phyloP scores from a whole-genome alignment of 2,329 filamentous ascomycete species.

The Arthrobotrys entomopaga region DNA sequence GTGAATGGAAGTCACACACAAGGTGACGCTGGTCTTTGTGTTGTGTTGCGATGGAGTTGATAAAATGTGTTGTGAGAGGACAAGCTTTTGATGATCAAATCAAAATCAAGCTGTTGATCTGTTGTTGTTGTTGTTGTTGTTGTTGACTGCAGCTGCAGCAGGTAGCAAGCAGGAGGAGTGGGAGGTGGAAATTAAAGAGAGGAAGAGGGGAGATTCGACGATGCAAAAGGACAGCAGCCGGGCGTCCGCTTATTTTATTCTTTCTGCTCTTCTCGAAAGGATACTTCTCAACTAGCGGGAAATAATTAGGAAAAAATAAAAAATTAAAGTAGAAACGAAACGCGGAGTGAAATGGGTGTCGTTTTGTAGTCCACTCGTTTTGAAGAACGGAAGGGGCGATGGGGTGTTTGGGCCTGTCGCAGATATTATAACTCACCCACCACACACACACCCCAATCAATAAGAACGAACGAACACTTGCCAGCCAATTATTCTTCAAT shows the following conservation, averaged over 20 bases:
- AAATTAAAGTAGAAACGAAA: conserved; percentile 15
- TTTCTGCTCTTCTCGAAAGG: not conserved
- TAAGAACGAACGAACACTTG: too few species aligned
- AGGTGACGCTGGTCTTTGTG: too few species aligned
- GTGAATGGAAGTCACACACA: too few species aligned
- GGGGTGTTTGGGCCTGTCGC: conserved; percentile 3
- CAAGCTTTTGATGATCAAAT: too few species aligned
- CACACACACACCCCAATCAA: too few species aligned
- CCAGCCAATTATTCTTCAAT: too few species aligned
- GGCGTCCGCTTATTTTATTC: not conserved
- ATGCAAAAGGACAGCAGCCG: conserved; percentile 2
- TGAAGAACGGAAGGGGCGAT: conserved; percentile 8
- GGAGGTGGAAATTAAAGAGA: not conserved
- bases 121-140: too few species aligned
- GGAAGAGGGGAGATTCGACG: not conserved
- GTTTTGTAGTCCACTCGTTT: conserved; percentile 2
- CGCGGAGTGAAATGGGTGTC: not conserved
- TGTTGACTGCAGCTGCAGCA: too few species aligned
- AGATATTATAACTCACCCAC: conserved; percentile 1
- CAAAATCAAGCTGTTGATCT: too few species aligned
- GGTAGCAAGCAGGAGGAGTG: not conserved
- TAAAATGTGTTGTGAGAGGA: not conserved
- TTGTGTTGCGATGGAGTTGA: too few species aligned
- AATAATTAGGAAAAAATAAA: too few species aligned
- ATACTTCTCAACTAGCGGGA: too few species aligned